Percentiles rank a stretch among this genome's conserved stretches.
phyloP scores from a whole-genome alignment of 169 alveolate genomes.

The Plasmodium vinckei region DNA sequence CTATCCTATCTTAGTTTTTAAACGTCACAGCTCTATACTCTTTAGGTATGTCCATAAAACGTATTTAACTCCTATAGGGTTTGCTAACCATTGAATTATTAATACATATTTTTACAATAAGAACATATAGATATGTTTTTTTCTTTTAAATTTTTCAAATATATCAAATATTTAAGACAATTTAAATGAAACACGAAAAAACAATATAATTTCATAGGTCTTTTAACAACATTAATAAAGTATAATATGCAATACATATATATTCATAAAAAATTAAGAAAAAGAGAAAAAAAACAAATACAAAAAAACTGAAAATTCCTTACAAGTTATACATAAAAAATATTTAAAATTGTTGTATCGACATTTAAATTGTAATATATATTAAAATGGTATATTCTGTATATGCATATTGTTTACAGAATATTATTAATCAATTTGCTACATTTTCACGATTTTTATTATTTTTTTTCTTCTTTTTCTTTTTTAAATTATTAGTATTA shows the following conservation, averaged over 20 bases:
- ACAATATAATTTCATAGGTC: too few species aligned
- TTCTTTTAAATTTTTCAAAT: too few species aligned
- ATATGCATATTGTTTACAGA: neutral
- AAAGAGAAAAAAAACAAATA: neutral
- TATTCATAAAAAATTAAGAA: neutral
- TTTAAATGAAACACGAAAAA: too few species aligned
- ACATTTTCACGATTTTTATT: constrained; percentile 17
- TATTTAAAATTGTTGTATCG: neutral
- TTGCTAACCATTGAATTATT: too few species aligned
- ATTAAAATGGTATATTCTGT: neutral
- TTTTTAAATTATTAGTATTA: neutral
- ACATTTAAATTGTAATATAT: neutral
- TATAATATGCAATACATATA: neutral
- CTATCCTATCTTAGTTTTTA: too few species aligned
- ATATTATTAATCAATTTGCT: neutral
- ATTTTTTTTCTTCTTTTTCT: constrained; percentile 50
- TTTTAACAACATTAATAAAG: neutral
- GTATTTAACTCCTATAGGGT: too few species aligned
- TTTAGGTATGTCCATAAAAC: too few species aligned
- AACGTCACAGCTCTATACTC: too few species aligned
- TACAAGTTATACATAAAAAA: neutral
- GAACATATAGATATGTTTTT: too few species aligned
- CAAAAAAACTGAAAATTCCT: neutral
- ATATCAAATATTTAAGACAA: too few species aligned
- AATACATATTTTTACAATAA: too few species aligned